These are phyloP conservation scores for Sindora glabra DNA, from an alignment of 306 rosid genomes.

Conservation along the genomic window DNA sequence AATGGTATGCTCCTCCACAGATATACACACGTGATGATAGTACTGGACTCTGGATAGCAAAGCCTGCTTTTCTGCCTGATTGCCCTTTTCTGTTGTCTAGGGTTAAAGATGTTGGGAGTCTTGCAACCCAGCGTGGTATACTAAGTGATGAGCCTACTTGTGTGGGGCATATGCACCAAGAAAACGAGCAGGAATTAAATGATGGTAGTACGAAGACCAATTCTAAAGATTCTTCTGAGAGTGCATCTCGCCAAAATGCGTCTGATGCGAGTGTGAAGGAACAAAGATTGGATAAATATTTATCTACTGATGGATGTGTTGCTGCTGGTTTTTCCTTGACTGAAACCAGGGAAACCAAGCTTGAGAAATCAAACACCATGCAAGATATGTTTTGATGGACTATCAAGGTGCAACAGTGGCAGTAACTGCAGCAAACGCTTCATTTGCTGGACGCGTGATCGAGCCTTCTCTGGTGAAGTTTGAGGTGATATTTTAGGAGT, in stretches of 20 bases:
- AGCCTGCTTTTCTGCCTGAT: constrained; percentile 55
- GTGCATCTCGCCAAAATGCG: constrained; percentile 31
- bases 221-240: constrained; percentile 48
- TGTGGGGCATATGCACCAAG: constrained; percentile 33
- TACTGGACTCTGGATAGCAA: constrained; percentile 77
- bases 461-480: constrained; percentile 95
- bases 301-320: constrained; percentile 46
- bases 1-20: constrained; percentile 95
- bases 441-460: constrained; percentile 70
- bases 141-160: constrained; percentile 29
- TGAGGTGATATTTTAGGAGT: constrained; percentile 49
- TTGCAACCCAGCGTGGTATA: constrained; percentile 28
- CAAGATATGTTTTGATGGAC: constrained; percentile 47
- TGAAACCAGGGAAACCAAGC: constrained; percentile 42
- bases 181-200: constrained; percentile 40
- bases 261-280: constrained; percentile 61
- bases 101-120: constrained; percentile 39
- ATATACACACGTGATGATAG: constrained; percentile 80
- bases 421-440: constrained; percentile 60
- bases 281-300: constrained; percentile 48
- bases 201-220: constrained; percentile 74
- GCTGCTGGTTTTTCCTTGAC: constrained; percentile 48
- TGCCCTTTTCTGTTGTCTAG: constrained; percentile 32
- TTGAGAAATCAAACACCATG: constrained; percentile 41
- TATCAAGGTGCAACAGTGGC: constrained; percentile 58